Base-by-base conservation (phyloP, 2,329 filamentous ascomycete species). In the Sporothrix brunneoviolacea region DNA sequence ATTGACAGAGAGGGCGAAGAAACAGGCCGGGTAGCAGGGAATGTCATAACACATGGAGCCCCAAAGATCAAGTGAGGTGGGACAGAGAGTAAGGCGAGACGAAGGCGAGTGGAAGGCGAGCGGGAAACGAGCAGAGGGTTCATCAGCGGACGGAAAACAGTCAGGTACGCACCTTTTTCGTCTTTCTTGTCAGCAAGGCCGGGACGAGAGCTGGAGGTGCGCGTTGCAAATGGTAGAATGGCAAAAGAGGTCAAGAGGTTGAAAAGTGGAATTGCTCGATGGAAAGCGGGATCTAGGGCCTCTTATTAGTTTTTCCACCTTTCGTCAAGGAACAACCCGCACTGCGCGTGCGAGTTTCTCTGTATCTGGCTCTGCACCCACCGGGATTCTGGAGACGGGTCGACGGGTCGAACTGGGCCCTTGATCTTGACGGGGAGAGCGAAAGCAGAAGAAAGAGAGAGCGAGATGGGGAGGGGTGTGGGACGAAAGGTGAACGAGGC, bases 301-400 rank as follows among this genome's bases (percentile, higher is more conserved):
- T 32, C 48, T 50, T 53, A 53, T 50, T 50, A 35, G 32, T 33
- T 27, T 41, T 39, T 48, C n/a, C 18, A 35, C n/a, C n/a, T 32
- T 16, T 22, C 16, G 33, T 24, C 42, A 16, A 27, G 24, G n/a
- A 42, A 42, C 22, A 40, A 30, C 24, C 21, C 28, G 38, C 30
- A 42, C 15, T 12, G 39, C 33, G 16, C 39, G 40, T 18, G 30
- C 38, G 24, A 27, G 18, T 38, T 16, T 36, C 30, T 40, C 35
- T 40, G 2, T 40, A 30, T 37, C 18, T 32, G 16, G 19, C 9
- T 39, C 4, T 24, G 24, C 18, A 12, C 16, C 36, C 36, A 38
- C 36, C 36, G 32, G 46, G 37, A 41, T 41, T 28, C 27, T 37
- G 21, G 19, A 49, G 35, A 42, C 47, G 38, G 47, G 47, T 42